Evolutionary conservation across 1,139 yeast species (phyloP).

Genomic region (Torulaspora globosa): DNA sequence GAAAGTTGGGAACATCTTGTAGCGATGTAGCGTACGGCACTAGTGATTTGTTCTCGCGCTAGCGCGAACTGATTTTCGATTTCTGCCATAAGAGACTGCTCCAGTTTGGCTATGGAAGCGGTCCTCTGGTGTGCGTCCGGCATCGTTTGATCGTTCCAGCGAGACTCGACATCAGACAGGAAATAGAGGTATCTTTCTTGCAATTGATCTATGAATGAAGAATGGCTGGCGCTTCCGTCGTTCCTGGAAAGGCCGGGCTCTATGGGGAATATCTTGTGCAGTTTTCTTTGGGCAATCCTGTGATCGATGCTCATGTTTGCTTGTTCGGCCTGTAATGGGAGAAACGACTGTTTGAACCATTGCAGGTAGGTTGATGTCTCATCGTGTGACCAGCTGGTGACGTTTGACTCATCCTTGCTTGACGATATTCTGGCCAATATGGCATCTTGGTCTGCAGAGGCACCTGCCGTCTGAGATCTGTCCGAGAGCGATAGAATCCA

Average conservation of each 20-base stretch:
- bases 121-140: constrained; percentile 8
- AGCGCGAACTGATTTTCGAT: constrained; percentile 22
- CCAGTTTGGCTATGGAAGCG: constrained; percentile 17
- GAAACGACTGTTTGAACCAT: constrained; percentile 30
- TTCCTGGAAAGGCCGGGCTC: constrained; percentile 6
- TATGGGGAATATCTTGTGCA: constrained; percentile 30
- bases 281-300: constrained; percentile 31
- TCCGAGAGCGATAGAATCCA: constrained; percentile 18
- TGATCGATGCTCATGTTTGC: constrained; percentile 27
- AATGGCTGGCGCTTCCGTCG: neutral
- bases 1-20: neutral
- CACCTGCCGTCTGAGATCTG: constrained; percentile 8
- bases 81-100: constrained; percentile 14
- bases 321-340: constrained; percentile 18
- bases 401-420: constrained; percentile 7
- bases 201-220: constrained; percentile 22
- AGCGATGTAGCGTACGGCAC: neutral
- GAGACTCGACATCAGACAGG: constrained; percentile 10
- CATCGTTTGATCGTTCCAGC: constrained; percentile 6
- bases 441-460: constrained; percentile 11
- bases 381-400: constrained; percentile 22
- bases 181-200: constrained; percentile 25
- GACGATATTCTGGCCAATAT: constrained; percentile 16
- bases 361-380: constrained; percentile 27
- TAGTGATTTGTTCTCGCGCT: constrained; percentile 9